Conservation (phyloP, 2,329 filamentous ascomycete species). For the Venturia aucupariae region DNA sequence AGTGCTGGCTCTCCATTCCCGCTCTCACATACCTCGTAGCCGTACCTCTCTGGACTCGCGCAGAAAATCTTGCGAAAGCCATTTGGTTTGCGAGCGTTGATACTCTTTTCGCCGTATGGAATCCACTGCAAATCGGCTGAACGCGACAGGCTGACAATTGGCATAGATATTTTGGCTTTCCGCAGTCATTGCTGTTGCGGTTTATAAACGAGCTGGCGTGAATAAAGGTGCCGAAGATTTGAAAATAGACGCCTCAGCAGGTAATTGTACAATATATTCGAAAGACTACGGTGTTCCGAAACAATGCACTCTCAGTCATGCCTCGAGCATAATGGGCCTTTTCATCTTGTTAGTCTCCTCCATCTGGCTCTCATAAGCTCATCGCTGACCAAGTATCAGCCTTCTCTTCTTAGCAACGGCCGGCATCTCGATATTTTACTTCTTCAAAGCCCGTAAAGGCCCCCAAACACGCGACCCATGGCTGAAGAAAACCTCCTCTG, state of each 20-base stretch:
- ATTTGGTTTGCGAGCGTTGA: constrained; percentile 52
- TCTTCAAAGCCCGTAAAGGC: constrained; percentile 47
- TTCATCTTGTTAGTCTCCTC: constrained; percentile 41
- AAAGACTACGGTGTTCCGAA: constrained; percentile 38
- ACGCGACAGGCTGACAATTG: neutral
- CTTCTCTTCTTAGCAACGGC: constrained; percentile 46
- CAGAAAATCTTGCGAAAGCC: constrained; percentile 48
- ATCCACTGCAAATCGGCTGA: neutral
- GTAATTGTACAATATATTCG: constrained; percentile 45
- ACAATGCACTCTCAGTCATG: constrained; percentile 49
- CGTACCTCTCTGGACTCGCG: constrained; percentile 52
- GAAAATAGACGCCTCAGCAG: constrained; percentile 29
- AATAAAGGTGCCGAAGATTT: constrained; percentile 36
- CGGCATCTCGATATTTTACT: constrained; percentile 45
- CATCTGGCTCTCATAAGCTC: neutral
- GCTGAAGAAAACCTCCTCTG: constrained; percentile 28
- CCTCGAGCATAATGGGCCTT: constrained; percentile 46
- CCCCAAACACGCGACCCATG: constrained; percentile 27
- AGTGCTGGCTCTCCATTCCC: constrained; percentile 53
- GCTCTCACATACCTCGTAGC: constrained; percentile 51
- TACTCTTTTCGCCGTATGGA: constrained; percentile 34
- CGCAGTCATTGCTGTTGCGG: constrained; percentile 47
- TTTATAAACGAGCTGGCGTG: constrained; percentile 48
- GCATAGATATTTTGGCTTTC: constrained; percentile 46
- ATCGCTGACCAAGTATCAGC: constrained; percentile 24